phyloP scores from a whole-genome alignment of 768 basidiomycete species.

The Lyophyllum atratum region DNA sequence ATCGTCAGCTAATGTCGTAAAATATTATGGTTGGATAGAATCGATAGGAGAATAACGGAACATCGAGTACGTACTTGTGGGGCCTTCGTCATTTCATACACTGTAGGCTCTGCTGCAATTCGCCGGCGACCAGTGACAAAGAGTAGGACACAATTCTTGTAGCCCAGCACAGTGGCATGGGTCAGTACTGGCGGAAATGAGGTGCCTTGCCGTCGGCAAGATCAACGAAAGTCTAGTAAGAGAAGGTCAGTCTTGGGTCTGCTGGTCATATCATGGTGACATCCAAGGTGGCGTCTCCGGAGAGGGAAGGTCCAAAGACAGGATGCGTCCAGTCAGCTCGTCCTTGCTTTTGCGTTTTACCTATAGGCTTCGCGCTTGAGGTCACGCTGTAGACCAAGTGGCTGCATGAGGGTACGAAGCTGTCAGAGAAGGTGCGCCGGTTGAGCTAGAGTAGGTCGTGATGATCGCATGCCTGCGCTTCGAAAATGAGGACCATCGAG shows the following conservation, averaged over 20 bases:
- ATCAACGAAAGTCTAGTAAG: background rate
- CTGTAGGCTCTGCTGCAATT: background rate
- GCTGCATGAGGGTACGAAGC: background rate
- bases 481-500: background rate
- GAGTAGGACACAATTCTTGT: background rate
- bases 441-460: conserved; percentile 6
- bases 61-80: background rate
- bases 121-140: background rate
- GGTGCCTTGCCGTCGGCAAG: background rate
- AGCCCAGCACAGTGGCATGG: background rate
- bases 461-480: conserved; percentile 5
- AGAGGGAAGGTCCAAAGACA: background rate
- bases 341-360: conserved; percentile 2
- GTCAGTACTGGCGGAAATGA: background rate
- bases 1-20: background rate
- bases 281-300: background rate
- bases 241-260: background rate
- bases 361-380: background rate
- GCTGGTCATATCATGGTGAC: background rate
- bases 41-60: background rate
- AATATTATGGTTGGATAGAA: background rate
- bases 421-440: conserved; percentile 7
- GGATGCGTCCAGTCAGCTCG: background rate
- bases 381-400: background rate
- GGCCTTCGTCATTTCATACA: background rate